Evolutionary conservation across 2,329 filamentous ascomycete species (phyloP).

Genomic region (Apiospora malaysiana): DNA sequence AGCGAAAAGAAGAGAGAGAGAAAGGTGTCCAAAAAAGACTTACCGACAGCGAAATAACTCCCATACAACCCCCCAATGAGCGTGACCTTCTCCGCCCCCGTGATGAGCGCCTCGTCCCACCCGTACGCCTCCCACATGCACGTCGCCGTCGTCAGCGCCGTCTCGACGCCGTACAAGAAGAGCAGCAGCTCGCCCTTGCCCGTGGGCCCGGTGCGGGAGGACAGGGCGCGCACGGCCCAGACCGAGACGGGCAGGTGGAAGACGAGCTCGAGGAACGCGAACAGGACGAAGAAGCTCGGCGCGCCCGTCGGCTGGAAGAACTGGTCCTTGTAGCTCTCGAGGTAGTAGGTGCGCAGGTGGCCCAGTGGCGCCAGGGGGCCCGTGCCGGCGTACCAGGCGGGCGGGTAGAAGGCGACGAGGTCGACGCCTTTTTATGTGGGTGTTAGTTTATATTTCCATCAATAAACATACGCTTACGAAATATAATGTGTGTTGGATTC

Average conservation of each 20-base stretch:
- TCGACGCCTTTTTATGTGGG: constrained; percentile 52
- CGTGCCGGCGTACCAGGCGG: constrained; percentile 44
- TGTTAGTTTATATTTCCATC: background rate
- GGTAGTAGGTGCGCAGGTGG: constrained; percentile 53
- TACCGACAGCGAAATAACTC: constrained; percentile 59
- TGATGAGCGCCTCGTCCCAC: constrained; percentile 55
- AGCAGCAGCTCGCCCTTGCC: constrained; percentile 55
- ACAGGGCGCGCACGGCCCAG: constrained; percentile 53
- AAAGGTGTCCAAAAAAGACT: constrained; percentile 39
- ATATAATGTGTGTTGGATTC: too few species aligned
- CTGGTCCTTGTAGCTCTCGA: constrained; percentile 57
- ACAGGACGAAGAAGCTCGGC: constrained; percentile 57
- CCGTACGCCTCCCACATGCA: constrained; percentile 57
- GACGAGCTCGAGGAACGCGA: constrained; percentile 55
- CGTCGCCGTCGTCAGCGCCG: constrained; percentile 55
- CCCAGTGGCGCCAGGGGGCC: constrained; percentile 56
- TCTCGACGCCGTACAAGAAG: constrained; percentile 57
- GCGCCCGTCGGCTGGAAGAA: constrained; percentile 50
- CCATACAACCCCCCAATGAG: constrained; percentile 57
- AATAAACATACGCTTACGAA: background rate
- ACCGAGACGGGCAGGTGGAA: constrained; percentile 57
- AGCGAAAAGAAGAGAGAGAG: background rate
- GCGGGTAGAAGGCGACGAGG: constrained; percentile 59
- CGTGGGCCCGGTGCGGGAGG: constrained; percentile 35
- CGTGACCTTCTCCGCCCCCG: constrained; percentile 49